Evolutionary conservation across 106 monocot genomes (phyloP).

Genomic region (Dioscorea alata): DNA sequence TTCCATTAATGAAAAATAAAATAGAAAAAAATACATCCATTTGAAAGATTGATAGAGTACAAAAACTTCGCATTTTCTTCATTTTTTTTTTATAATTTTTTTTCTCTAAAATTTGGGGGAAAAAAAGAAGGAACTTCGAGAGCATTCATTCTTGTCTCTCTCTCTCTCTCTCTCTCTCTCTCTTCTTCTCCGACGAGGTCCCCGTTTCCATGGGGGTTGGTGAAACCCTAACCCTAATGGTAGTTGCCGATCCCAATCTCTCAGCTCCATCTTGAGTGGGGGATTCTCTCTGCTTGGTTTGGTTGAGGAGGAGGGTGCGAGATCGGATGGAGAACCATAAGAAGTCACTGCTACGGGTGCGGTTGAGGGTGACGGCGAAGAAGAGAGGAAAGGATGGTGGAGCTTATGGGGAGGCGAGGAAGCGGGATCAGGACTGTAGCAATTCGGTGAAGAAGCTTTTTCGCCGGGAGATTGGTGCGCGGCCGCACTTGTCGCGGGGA

Average conservation of each 20-base stretch:
- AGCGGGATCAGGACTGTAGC: constrained; percentile 1
- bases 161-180: background rate
- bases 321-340: constrained; percentile 16
- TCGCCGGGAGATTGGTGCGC: constrained; percentile 31
- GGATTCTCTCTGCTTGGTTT: no score
- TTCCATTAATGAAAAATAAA: background rate
- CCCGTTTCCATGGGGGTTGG: background rate
- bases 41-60: background rate
- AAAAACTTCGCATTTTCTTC: background rate
- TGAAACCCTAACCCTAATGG: constrained; percentile 6
- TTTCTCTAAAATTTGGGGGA: background rate
- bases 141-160: background rate
- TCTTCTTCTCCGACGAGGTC: background rate
- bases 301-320: background rate
- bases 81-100: background rate
- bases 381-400: constrained; percentile 10
- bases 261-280: background rate
- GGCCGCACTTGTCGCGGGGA: constrained; percentile 11
- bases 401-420: constrained; percentile 3
- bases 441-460: constrained; percentile 35
- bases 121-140: background rate
- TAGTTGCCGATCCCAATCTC: background rate
- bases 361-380: constrained; percentile 25
- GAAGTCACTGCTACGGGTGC: constrained; percentile 22
- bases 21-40: background rate